Percentiles rank a stretch among this genome's conserved stretches.
phyloP scores from a whole-genome alignment of 202 grass and related monocot genomes.

The Zizania palustris region DNA sequence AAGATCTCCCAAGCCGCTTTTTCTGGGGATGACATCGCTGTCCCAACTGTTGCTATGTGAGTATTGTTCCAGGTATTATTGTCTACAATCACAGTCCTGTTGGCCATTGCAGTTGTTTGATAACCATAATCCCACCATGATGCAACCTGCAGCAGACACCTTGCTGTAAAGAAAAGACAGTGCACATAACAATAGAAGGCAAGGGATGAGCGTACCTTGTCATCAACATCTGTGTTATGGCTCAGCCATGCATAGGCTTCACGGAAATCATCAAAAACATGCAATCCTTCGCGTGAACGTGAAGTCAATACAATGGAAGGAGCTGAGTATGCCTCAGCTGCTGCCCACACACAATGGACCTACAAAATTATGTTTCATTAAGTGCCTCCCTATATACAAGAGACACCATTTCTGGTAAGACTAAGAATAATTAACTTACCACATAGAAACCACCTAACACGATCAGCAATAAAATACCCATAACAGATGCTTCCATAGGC shows the following conservation, averaged over 20 bases:
- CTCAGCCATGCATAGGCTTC: slow-evolving; percentile 99
- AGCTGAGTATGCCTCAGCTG: slow-evolving; percentile 96
- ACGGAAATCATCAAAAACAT: slow-evolving; percentile 99
- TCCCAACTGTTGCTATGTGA: slow-evolving; percentile 99
- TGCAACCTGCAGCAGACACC: slow-evolving; percentile 67
- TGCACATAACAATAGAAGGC: slow-evolving; percentile 19
- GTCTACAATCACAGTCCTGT: slow-evolving; percentile 98
- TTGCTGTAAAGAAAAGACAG: slow-evolving; percentile 31
- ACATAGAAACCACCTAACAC: slow-evolving; percentile 94
- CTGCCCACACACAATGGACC: slow-evolving; percentile 99
- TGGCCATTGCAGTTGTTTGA: slow-evolving; percentile 99
- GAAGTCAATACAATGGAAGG: slow-evolving; percentile 99
- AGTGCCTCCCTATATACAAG: slow-evolving; percentile 5
- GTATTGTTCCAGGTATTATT: slow-evolving; percentile 99
- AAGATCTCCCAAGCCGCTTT: slow-evolving; percentile 99
- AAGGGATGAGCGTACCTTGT: slow-evolving; percentile 65
- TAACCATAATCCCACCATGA: slow-evolving; percentile 99
- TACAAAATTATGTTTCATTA: slow-evolving; percentile 43
- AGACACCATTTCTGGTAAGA: slow-evolving; percentile 29
- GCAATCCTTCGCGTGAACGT: slow-evolving; percentile 79
- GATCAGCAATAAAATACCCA: slow-evolving; percentile 79
- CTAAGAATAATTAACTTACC: slow-evolving; percentile 56
- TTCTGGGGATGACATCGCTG: slow-evolving; percentile 99
- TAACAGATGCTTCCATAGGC: slow-evolving; percentile 76
- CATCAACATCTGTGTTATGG: slow-evolving; percentile 99